Evolutionary conservation across 768 basidiomycete species (phyloP), one percentile per base, ranked within the genome.

Genomic region (Daedalea quercina): DNA sequence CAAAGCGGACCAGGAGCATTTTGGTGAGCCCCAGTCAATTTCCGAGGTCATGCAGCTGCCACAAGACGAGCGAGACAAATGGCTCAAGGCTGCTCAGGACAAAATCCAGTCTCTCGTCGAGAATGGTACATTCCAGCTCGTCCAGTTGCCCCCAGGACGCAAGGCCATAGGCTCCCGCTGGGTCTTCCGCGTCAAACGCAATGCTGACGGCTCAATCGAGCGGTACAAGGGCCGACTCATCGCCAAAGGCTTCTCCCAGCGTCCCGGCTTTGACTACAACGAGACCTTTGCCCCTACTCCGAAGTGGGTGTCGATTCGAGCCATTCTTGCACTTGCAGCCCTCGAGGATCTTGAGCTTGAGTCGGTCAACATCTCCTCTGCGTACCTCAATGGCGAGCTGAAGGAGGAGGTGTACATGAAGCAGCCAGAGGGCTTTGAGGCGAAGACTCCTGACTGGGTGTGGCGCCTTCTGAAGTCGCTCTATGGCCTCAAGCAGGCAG

Each of bases 401-500:
- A 51, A 66, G 15, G 60, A 62, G 35, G 58, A 63, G 35, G 52
- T 68, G 42, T 68, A 66, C 59, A 67, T 68, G 59, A 17, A 50
- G n/a, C 62, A 60, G 43, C 60, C 67, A 9, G 60, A 61, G 35
- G 65, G 62, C 11, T 59, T 56, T 50, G 57, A 58, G 42, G 20
- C 34, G 54, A 58, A 52, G 34, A 37, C 44, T 40, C 53, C 33
- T 37, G 31, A 26, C 43, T 28, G 34, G 52, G 52, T 57, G 37
- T 54, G 47, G 48, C 48, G 33, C 19, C 44, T 54, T 37, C 50
- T 4, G 42, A 73, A 74, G 56, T 59, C 66, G 2, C 55, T 76
- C 28, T 77, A 78, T 60, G 71, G 76, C 9, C 67, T 78, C 8
- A 71, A 73, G 55, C 75, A 76, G 52, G 66, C 69, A 11, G 67